A percentile compares a stretch with the other conserved stretches of the same genome.
Conservation (phyloP, 148 eudicot genomes). For the Dysphania ambrosioides region DNA sequence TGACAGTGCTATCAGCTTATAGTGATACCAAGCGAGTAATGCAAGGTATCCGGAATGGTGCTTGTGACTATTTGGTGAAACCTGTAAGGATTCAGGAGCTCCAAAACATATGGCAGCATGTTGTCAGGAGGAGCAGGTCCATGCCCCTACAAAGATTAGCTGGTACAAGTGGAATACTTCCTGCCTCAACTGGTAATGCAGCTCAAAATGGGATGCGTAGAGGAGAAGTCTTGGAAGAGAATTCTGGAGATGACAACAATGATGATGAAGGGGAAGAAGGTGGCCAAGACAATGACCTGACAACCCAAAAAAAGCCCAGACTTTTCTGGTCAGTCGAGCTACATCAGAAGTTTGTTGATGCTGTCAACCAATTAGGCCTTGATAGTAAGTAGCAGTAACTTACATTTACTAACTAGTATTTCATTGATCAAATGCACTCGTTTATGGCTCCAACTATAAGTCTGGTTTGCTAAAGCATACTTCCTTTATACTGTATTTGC, state of each 20-base stretch:
- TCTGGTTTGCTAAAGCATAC: slow-evolving; percentile 7
- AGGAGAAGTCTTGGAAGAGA: slow-evolving; percentile 43
- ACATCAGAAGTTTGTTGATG: slow-evolving; percentile 80
- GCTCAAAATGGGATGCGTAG: slow-evolving; percentile 27
- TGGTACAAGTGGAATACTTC: slow-evolving; percentile 35
- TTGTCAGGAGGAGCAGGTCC: slow-evolving; percentile 51
- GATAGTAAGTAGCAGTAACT: slow-evolving; percentile 49
- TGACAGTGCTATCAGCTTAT: slow-evolving; percentile 75
- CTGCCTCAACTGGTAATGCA: slow-evolving; percentile 16
- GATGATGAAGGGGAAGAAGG: slow-evolving; percentile 45
- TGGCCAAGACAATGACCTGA: slow-evolving; percentile 49
- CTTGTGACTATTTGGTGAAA: slow-evolving; percentile 84
- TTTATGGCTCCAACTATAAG: no score
- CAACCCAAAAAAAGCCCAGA: slow-evolving; percentile 64
- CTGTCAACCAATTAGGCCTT: slow-evolving; percentile 69
- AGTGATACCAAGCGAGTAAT: slow-evolving; percentile 67
- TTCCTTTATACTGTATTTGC: slow-evolving; percentile 18
- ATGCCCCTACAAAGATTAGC: slow-evolving; percentile 24
- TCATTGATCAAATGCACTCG: neutral
- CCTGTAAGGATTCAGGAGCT: slow-evolving; percentile 87
- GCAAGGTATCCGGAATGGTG: slow-evolving; percentile 85
- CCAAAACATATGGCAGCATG: slow-evolving; percentile 84
- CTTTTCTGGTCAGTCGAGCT: slow-evolving; percentile 80
- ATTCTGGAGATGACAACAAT: slow-evolving; percentile 13
- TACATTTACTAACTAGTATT: neutral